These are phyloP conservation scores for Trichoderma asperellum DNA, from an alignment of 2,329 filamentous ascomycete genomes.

Conservation along the genomic window DNA sequence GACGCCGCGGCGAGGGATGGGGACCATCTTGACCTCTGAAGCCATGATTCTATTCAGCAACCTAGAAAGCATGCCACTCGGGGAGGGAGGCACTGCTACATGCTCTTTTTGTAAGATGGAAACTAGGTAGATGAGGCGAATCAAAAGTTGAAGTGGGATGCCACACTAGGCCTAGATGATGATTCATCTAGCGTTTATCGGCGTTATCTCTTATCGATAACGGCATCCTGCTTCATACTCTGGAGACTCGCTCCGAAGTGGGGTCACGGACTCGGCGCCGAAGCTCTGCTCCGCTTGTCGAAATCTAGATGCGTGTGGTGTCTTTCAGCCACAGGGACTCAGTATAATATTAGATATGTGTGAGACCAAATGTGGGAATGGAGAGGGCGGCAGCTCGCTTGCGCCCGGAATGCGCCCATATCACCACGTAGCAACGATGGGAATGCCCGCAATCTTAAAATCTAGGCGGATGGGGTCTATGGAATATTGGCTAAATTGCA, in stretches of 20 bases:
- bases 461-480: neutral
- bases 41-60: conserved; percentile 60
- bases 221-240: neutral
- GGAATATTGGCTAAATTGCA: conserved; percentile 22
- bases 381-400: neutral
- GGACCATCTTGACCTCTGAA: conserved; percentile 66
- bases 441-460: conserved; percentile 15
- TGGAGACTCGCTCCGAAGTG: conserved; percentile 15
- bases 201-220: conserved; percentile 28
- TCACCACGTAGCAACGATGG: conserved; percentile 15
- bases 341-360: neutral
- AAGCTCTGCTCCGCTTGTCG: neutral
- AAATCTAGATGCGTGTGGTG: neutral
- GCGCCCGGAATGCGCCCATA: conserved; percentile 18
- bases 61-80: conserved; percentile 40
- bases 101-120: conserved; percentile 22
- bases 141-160: conserved; percentile 18
- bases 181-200: conserved; percentile 21
- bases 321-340: conserved; percentile 1
- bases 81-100: conserved; percentile 27
- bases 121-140: neutral
- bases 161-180: neutral
- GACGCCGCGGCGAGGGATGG: conserved; percentile 85
- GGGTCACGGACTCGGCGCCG: conserved; percentile 25
- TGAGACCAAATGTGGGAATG: neutral